These are phyloP conservation scores for Cenchrus purpureus DNA, from an alignment of 176 grass and related monocot species.

Conservation along the genomic window DNA sequence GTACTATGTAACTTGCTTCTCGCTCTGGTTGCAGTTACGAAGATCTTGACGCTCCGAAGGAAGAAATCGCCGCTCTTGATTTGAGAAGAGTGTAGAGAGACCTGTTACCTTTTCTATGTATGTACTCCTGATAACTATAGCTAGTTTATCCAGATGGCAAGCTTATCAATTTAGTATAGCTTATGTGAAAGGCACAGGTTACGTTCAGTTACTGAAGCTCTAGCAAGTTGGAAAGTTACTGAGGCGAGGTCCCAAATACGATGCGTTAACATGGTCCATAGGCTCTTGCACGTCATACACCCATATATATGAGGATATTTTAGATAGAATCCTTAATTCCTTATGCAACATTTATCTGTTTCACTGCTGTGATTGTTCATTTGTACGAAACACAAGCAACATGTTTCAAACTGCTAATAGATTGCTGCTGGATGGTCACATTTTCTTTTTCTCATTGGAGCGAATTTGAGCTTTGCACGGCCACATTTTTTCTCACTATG, in stretches of 20 bases:
- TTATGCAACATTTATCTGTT: not conserved
- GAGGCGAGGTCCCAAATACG: not conserved
- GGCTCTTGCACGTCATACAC: not conserved
- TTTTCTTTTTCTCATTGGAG: not conserved
- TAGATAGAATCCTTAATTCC: not conserved
- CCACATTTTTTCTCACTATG: not conserved
- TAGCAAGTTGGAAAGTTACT: not conserved
- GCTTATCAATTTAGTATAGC: not conserved
- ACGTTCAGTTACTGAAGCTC: not conserved
- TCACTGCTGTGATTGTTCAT: not conserved
- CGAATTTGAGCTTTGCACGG: not conserved
- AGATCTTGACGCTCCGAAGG: conserved; percentile 73
- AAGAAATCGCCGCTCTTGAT: conserved; percentile 72
- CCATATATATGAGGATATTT: not conserved
- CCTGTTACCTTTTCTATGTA: not conserved
- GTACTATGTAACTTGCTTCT: not conserved
- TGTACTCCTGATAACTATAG: not conserved
- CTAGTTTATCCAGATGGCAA: not conserved
- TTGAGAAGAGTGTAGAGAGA: conserved; percentile 71
- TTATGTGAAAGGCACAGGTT: conserved; percentile 15
- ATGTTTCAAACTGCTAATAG: not conserved
- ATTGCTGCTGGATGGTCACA: not conserved
- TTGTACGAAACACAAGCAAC: not conserved
- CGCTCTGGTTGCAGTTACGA: conserved; percentile 60
- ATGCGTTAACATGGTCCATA: not conserved